Evolutionary conservation across 371 early-diverging fungal species (phyloP).

Genomic region (Mortierella sp.): DNA sequence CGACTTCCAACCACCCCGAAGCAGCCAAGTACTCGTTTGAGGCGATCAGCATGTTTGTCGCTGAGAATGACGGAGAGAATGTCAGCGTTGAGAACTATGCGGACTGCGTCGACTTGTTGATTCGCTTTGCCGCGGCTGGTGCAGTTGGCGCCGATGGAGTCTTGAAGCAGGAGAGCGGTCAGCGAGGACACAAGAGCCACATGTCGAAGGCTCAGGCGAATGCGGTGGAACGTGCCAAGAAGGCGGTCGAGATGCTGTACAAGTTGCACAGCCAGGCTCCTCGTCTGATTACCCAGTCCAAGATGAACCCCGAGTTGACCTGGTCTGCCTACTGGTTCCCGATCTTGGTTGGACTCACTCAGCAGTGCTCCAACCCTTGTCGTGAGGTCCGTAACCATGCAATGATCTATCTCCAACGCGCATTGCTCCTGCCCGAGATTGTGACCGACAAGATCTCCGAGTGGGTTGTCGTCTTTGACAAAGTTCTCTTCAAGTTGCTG

Average conservation of each 20-base stretch:
- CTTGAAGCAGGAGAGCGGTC: slow-evolving; percentile 52
- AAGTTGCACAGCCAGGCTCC: slow-evolving; percentile 70
- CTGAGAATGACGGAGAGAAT: slow-evolving; percentile 60
- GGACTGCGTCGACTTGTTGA: slow-evolving; percentile 75
- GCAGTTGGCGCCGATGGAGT: slow-evolving; percentile 57
- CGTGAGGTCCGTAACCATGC: slow-evolving; percentile 76
- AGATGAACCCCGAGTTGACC: slow-evolving; percentile 61
- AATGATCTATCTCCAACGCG: slow-evolving; percentile 71
- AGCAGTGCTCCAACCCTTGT: slow-evolving; percentile 76
- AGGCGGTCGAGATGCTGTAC: slow-evolving; percentile 73
- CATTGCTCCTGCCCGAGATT: slow-evolving; percentile 56
- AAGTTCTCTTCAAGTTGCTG: slow-evolving; percentile 77
- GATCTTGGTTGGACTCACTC: slow-evolving; percentile 73
- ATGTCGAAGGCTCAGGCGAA: slow-evolving; percentile 57
- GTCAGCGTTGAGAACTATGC: slow-evolving; percentile 70
- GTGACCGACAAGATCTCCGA: slow-evolving; percentile 57
- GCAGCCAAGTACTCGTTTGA: slow-evolving; percentile 74
- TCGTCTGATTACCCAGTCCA: slow-evolving; percentile 61
- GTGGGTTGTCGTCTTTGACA: slow-evolving; percentile 75
- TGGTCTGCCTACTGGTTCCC: slow-evolving; percentile 83
- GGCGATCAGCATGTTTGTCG: slow-evolving; percentile 64
- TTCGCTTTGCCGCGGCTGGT: slow-evolving; percentile 65
- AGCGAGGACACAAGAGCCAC: slow-evolving; percentile 41
- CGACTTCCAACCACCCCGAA: slow-evolving; percentile 68
- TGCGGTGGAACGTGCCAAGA: slow-evolving; percentile 71